Conservation (phyloP, 495 filamentous ascomycete genomes). For the Annulohypoxylon maeteangense region DNA sequence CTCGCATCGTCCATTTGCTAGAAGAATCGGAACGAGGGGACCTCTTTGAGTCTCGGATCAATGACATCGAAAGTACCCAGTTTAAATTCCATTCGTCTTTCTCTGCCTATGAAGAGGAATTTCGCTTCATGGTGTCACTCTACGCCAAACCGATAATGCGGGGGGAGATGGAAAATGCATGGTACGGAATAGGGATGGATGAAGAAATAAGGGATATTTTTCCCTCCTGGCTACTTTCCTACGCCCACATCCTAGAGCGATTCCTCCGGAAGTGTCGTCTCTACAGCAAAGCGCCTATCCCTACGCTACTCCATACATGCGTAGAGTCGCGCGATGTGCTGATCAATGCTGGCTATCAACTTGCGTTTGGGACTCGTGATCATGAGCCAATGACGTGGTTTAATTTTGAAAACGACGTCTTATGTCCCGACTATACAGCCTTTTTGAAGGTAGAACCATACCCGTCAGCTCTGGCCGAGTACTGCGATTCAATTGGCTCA, state of each 20-base stretch:
- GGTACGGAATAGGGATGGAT: too few relatives aligned
- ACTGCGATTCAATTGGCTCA: too few relatives aligned
- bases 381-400: constrained; percentile 35
- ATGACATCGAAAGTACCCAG: not conserved
- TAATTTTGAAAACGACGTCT: constrained; percentile 24
- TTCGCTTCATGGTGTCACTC: not conserved
- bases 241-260: too few relatives aligned
- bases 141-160: too few relatives aligned
- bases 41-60: not conserved
- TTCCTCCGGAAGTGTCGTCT: constrained; percentile 11
- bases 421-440: not conserved
- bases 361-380: constrained; percentile 30
- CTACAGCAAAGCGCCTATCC: constrained; percentile 34
- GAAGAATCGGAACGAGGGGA: not conserved
- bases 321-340: constrained; percentile 28
- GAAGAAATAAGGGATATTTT: too few relatives aligned
- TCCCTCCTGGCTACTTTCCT: too few relatives aligned
- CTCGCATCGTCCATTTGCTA: constrained; percentile 24
- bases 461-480: too few relatives aligned
- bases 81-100: constrained; percentile 10
- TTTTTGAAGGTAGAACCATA: too few relatives aligned
- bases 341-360: constrained; percentile 28
- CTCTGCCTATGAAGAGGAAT: constrained; percentile 6
- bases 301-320: constrained; percentile 35
- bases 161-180: too few relatives aligned